Evolutionary conservation across 768 basidiomycete genomes (phyloP).

Genomic region (Cystoderma amianthinum): DNA sequence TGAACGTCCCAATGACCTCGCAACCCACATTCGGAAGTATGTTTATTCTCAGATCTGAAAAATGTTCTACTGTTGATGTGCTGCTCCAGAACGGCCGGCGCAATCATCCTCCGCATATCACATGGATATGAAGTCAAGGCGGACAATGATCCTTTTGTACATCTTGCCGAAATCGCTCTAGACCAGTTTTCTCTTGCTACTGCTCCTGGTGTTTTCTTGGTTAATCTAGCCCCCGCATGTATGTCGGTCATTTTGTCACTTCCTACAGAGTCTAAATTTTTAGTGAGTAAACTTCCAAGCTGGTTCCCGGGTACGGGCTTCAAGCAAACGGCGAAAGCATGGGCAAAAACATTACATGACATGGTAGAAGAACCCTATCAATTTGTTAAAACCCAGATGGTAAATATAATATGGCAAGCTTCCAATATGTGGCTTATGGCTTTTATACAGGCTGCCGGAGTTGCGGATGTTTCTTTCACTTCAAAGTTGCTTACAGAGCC

Average conservation of each 20-base stretch:
- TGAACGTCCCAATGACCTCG: slow-evolving; percentile 22
- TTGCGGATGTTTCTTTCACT: slow-evolving; percentile 25
- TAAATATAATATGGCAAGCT: slow-evolving; percentile 12
- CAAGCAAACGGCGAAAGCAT: slow-evolving; percentile 37
- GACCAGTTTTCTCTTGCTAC: slow-evolving; percentile 30
- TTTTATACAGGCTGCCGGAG: slow-evolving; percentile 15
- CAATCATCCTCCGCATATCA: slow-evolving; percentile 35
- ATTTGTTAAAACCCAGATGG: slow-evolving; percentile 38
- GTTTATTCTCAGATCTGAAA: slow-evolving; percentile 5
- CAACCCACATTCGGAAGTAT: slow-evolving; percentile 27
- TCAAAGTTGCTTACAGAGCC: slow-evolving; percentile 24
- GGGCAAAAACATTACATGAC: slow-evolving; percentile 30
- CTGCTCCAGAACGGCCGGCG: slow-evolving; percentile 28
- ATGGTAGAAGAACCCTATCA: slow-evolving; percentile 41
- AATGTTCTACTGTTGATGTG: neutral
- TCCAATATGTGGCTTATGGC: neutral
- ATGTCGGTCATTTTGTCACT: slow-evolving; percentile 7
- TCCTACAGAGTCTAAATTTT: neutral
- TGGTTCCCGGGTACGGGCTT: slow-evolving; percentile 57
- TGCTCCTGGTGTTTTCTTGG: slow-evolving; percentile 36
- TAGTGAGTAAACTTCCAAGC: slow-evolving; percentile 40
- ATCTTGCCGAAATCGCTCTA: slow-evolving; percentile 27
- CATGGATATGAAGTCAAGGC: slow-evolving; percentile 35
- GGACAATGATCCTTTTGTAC: slow-evolving; percentile 30
- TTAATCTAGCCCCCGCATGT: slow-evolving; percentile 44